Base-by-base conservation (phyloP, 352 stramenopile species). In the Globisporangium emineosum region DNA sequence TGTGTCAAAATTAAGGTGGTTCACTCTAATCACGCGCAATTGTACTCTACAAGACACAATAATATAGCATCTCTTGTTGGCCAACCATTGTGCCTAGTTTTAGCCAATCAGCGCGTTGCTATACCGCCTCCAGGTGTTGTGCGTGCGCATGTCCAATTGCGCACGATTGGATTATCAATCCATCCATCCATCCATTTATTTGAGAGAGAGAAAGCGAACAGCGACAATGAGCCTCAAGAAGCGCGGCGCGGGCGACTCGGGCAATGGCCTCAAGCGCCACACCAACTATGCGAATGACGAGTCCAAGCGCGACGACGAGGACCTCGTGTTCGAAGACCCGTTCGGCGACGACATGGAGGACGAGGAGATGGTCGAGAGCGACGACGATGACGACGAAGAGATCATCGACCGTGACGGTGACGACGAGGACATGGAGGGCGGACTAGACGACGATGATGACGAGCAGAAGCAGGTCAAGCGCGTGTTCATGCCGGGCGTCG, bases 401-500 rank as follows among this genome's bases (percentile, higher is more conserved):
- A 70, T 79, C 21, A 67, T 84, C 32, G 81, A 84, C 23, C 61
- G 61, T 12, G 55, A 75, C 33, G 60, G 72, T 12, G 69, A 81
- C 57, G 79, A 81, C 57, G 78, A 73, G 17, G 82, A 90, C 25
- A 80, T 91, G 35, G 69, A 73, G 27, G 72, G 58, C 27, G 79
- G 81, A 45, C 88, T 87, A 72, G 88, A 96, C 27, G 66, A 75
- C 43, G 77, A 73, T 5, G 29, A 32, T 2, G 29, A 92, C 25
- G 67, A 74, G 15, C 70, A 79, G 19, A 79, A 85, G 57, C 63
- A 76, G 62, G 68, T 76, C 40, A 93, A 89, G 81, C 86, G 97
- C 75, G 94, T 98, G 32, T 99, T 97, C 83, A 92, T 98, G 84
- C 94, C 97, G 12, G 90, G 89, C 30, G 82, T 95, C 52, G 87